Conservation (phyloP, 441 rosid genomes). For the Brassica hybrid region DNA sequence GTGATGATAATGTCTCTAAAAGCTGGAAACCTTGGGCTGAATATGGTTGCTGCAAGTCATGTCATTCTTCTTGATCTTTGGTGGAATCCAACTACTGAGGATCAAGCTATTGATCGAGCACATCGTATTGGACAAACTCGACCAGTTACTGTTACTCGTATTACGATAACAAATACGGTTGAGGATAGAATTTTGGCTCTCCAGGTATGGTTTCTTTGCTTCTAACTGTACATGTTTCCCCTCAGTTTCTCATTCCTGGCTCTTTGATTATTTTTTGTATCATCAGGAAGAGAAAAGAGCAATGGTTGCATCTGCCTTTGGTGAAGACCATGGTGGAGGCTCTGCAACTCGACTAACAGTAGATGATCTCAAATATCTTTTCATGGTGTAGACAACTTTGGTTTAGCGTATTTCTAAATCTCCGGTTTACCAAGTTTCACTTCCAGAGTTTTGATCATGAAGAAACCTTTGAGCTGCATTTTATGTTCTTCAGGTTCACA, state of each 20-base stretch:
- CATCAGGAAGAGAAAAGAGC: constrained; percentile 80
- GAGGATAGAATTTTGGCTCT: constrained; percentile 82
- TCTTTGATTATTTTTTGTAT: constrained; percentile 11
- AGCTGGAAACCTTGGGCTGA: constrained; percentile 94
- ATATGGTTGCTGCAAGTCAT: constrained; percentile 92
- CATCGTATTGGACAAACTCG: constrained; percentile 97
- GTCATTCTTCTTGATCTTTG: constrained; percentile 91
- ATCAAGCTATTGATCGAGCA: constrained; percentile 93
- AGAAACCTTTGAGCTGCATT: constrained; percentile 26
- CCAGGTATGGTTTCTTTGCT: constrained; percentile 56
- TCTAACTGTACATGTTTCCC: constrained; percentile 3
- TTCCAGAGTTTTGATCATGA: constrained; percentile 36
- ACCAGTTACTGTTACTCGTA: constrained; percentile 82
- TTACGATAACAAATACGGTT: constrained; percentile 77
- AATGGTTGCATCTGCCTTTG: constrained; percentile 94
- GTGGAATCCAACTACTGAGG: constrained; percentile 99
- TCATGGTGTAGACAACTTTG: constrained; percentile 42
- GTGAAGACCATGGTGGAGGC: constrained; percentile 77
- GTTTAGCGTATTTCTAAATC: neutral
- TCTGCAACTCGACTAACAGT: constrained; percentile 69
- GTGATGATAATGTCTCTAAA: constrained; percentile 92
- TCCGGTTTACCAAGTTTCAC: constrained; percentile 18
- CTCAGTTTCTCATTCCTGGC: too few relatives aligned
- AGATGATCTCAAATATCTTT: constrained; percentile 78
- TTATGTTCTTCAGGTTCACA: constrained; percentile 37